Conservation (phyloP, 345 rosid genomes). For the Gossypium raimondii region DNA sequence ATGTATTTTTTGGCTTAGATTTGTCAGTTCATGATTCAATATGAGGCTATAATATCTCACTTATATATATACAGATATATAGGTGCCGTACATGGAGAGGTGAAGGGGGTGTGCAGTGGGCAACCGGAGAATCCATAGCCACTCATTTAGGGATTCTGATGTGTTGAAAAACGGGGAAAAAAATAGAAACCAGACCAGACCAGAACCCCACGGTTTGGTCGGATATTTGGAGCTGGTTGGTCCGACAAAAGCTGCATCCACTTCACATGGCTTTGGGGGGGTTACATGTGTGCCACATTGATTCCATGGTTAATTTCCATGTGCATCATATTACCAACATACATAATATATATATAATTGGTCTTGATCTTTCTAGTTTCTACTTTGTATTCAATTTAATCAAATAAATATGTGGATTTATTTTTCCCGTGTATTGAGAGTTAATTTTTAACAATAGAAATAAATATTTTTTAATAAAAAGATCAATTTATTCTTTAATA, state of each 20-base stretch:
- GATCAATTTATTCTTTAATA: too few species aligned
- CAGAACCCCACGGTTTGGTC: constrained; percentile 34
- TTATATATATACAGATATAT: neutral
- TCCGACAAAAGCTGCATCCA: constrained; percentile 42
- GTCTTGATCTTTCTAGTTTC: too few species aligned
- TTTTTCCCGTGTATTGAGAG: too few species aligned
- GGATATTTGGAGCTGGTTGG: constrained; percentile 40
- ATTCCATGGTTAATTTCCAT: neutral
- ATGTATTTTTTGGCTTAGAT: constrained; percentile 5
- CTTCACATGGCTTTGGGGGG: neutral
- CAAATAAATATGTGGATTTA: too few species aligned
- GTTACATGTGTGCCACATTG: neutral
- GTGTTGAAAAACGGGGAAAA: neutral
- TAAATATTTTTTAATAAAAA: too few species aligned
- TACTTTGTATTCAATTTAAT: too few species aligned
- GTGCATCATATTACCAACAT: neutral
- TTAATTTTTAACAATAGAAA: too few species aligned
- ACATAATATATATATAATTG: neutral
- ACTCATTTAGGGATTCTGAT: constrained; percentile 6
- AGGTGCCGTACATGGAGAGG: neutral
- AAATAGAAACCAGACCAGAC: neutral
- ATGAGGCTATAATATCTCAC: neutral
- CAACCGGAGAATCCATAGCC: constrained; percentile 27
- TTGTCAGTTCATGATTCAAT: neutral
- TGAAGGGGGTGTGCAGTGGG: constrained; percentile 7